These are phyloP conservation scores for Debaryomyces coudertii DNA, from an alignment of 1,139 yeast genomes.

Conservation along the genomic window DNA sequence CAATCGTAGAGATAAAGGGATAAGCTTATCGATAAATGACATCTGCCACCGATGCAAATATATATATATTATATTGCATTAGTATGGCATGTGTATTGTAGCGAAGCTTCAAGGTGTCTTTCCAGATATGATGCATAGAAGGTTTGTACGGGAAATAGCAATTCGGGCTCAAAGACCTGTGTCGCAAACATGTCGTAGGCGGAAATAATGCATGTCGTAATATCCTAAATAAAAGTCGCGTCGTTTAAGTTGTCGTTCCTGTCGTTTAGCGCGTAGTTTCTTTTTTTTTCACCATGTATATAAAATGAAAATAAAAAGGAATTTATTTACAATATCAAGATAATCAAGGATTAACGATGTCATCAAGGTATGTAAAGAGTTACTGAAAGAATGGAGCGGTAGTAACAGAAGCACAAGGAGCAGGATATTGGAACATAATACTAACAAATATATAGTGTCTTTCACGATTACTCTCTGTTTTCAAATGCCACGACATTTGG, in stretches of 20 bases:
- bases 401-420: neutral
- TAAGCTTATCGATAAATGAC: too few relatives aligned
- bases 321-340: neutral
- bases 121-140: neutral
- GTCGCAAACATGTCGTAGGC: neutral
- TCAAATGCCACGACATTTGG: constrained; percentile 41
- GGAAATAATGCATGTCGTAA: neutral
- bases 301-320: constrained; percentile 2
- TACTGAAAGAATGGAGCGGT: neutral
- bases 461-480: constrained; percentile 45
- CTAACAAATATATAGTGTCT: constrained; percentile 29
- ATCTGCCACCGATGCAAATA: too few relatives aligned
- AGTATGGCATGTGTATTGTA: too few relatives aligned
- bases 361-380: constrained; percentile 6
- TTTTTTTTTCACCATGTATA: constrained; percentile 9
- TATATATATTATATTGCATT: too few relatives aligned
- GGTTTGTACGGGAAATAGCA: neutral
- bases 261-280: constrained; percentile 13
- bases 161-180: neutral
- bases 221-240: neutral
- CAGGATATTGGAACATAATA: constrained; percentile 1
- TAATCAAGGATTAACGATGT: constrained; percentile 1
- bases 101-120: too few relatives aligned
- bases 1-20: neutral
- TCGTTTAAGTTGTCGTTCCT: constrained; percentile 14